Evolutionary conservation across 164 flowering plant species (phyloP), one percentile per base, ranked within the genome.

Genomic region (Vitis amurensis): DNA sequence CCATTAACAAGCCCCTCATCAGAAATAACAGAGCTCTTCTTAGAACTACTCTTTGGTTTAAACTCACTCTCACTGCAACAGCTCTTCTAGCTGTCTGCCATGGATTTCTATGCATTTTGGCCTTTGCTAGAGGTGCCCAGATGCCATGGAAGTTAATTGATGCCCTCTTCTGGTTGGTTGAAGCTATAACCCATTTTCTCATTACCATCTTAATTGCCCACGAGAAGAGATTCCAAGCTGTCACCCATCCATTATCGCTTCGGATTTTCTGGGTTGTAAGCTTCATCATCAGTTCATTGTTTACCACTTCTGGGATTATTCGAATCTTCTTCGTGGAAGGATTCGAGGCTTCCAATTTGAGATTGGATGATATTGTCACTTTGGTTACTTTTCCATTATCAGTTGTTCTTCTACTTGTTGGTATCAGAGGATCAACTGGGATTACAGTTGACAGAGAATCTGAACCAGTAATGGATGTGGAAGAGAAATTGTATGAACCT

Each of bases 341-440:
- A 48, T 17, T 44, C 13, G 67, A 44, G 7, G 74, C 64, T 37
- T 55, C 64, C 2, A 77, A 59, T 56, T 64, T 93, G 79, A 73
- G 71, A 68, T 48, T 81, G 55, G 97, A 88, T 49, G 95, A 93
- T 68, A 59, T 84, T 9, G 68, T 82, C 58, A 83, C 84, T 0
- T 55, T 89, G 1, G 52, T 85, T 17, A 47, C 76, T 12, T 77
- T 90, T 3, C 89, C 89, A 0, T 55, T 88, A 0, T 86, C 97
- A 0, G 15, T 64, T 6, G 8, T 87, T 66, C 86, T 89, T 63
- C 72, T 92, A 10, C 0, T 74, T 44, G 74, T 78, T 15, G 91
- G 90, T 10, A 71, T 87, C 15, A 78, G 59, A 79, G 95, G 95
- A 55, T 86, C 86, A 8, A 91, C 94, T n/a, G 98, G 98, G 52